These are phyloP conservation scores for Cyclotella kingstonii DNA, from an alignment of 108 stramenopile genomes.

Conservation along the genomic window DNA sequence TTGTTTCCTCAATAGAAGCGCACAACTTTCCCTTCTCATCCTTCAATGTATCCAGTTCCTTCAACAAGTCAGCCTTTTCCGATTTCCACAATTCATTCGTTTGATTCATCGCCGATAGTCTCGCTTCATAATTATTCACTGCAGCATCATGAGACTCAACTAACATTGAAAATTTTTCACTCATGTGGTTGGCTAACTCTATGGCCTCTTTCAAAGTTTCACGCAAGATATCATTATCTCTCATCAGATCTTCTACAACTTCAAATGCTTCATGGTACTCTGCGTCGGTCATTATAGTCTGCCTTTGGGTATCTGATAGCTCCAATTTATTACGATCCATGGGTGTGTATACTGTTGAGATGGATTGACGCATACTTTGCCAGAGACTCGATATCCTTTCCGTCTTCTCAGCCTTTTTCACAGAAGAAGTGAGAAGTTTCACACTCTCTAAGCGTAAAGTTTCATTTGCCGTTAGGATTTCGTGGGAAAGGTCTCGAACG, in stretches of 20 bases:
- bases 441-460: neutral
- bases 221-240: conserved; percentile 9
- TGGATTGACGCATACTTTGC: neutral
- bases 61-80: conserved; percentile 1
- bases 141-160: conserved; percentile 13
- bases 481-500: neutral
- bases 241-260: conserved; percentile 10
- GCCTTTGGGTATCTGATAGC: neutral
- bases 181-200: conserved; percentile 2
- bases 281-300: neutral
- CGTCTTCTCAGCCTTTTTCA: neutral
- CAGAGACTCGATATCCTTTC: neutral
- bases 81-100: conserved; percentile 1
- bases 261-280: conserved; percentile 7
- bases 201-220: conserved; percentile 17
- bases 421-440: neutral
- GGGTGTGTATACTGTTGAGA: neutral
- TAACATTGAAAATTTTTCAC: conserved; percentile 10
- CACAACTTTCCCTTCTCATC: conserved; percentile 11
- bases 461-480: too few relatives aligned
- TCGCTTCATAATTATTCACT: conserved; percentile 9
- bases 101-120: conserved; percentile 2
- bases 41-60: conserved; percentile 9
- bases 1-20: conserved; percentile 2
- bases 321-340: neutral